Evolutionary conservation across 352 stramenopile species (phyloP).

Genomic region (Phytophthora cactorum): DNA sequence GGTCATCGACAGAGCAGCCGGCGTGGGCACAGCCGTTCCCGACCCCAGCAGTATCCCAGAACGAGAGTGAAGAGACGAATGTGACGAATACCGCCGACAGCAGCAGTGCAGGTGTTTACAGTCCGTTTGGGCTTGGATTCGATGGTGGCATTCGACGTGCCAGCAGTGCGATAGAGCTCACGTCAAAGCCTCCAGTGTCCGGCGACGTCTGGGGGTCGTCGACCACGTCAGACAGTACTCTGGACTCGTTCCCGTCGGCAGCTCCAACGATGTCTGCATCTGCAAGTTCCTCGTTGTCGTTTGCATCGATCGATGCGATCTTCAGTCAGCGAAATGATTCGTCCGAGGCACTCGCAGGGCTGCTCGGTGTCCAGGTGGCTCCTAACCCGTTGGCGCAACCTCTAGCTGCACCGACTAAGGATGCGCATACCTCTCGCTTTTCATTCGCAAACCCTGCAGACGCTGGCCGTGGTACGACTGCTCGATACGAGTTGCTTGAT

Average conservation of each 20-base stretch:
- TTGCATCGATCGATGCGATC: slow-evolving; percentile 85
- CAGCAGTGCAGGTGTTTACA: slow-evolving; percentile 52
- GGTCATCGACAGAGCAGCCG: slow-evolving; percentile 63
- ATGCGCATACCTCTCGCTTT: slow-evolving; percentile 72
- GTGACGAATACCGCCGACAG: slow-evolving; percentile 4
- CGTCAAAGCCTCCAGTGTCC: slow-evolving; percentile 15
- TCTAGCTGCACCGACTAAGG: slow-evolving; percentile 39
- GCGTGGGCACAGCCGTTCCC: slow-evolving; percentile 78
- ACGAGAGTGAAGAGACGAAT: slow-evolving; percentile 41
- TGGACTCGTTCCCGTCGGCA: slow-evolving; percentile 25
- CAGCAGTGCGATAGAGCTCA: slow-evolving; percentile 31
- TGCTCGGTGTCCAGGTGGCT: slow-evolving; percentile 68
- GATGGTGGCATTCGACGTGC: slow-evolving; percentile 62
- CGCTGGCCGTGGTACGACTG: slow-evolving; percentile 16
- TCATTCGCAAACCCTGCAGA: slow-evolving; percentile 76
- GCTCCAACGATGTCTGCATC: slow-evolving; percentile 15
- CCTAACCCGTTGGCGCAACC: slow-evolving; percentile 53
- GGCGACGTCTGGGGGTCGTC: slow-evolving; percentile 38
- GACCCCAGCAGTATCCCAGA: slow-evolving; percentile 44
- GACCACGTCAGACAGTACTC: slow-evolving; percentile 15
- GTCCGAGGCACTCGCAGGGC: slow-evolving; percentile 70
- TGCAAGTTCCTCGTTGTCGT: slow-evolving; percentile 55
- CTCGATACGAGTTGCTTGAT: slow-evolving; percentile 41
- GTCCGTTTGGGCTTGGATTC: slow-evolving; percentile 79
- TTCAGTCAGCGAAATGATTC: slow-evolving; percentile 80